Evolutionary conservation across 2,329 filamentous ascomycete genomes (phyloP).

Genomic region (Sclerotinia subarctica): DNA sequence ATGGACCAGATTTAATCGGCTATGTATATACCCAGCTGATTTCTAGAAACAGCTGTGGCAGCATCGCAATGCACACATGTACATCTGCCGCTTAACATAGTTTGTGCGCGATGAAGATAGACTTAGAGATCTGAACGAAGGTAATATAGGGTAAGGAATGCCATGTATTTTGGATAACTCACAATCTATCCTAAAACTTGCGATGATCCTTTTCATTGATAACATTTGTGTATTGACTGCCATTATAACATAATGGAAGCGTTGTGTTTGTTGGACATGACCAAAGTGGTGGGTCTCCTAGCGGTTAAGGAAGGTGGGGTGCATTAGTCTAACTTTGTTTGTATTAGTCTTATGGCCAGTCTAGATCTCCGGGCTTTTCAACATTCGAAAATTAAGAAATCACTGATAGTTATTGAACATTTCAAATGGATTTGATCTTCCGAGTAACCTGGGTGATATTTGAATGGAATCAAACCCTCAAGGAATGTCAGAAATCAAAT

Average conservation of each 20-base stretch:
- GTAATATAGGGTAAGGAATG: neutral
- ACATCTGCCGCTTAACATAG: neutral
- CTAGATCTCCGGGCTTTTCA: neutral
- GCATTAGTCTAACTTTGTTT: neutral
- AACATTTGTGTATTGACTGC: neutral
- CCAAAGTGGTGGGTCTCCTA: slow-evolving; percentile 4
- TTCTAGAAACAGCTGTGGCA: neutral
- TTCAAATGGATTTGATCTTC: neutral
- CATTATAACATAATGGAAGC: neutral
- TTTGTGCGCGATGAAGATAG: neutral
- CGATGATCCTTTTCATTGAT: neutral
- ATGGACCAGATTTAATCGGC: no score
- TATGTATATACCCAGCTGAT: neutral
- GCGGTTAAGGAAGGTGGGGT: slow-evolving; percentile 11
- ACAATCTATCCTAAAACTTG: neutral
- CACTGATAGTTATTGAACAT: neutral
- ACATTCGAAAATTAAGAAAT: neutral
- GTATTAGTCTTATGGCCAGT: neutral
- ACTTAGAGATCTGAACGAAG: neutral
- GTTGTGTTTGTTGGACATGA: slow-evolving; percentile 13
- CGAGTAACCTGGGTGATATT: no score
- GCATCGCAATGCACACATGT: neutral
- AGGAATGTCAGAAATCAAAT: neutral
- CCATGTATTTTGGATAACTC: neutral
- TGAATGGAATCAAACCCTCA: neutral